phyloP scores from a whole-genome alignment of 345 rosid genomes.

The Schrenkiella parvula region DNA sequence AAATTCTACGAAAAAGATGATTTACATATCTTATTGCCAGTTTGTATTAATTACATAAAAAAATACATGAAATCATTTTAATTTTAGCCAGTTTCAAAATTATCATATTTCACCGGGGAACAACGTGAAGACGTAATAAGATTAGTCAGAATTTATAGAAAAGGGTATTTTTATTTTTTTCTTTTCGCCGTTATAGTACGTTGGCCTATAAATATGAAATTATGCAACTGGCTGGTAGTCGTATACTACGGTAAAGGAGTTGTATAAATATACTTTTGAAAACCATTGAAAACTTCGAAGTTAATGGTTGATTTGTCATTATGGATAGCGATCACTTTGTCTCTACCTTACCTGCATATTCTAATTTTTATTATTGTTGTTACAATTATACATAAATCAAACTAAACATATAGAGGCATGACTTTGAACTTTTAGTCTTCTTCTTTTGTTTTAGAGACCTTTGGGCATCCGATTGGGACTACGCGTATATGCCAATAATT shows the following conservation, averaged over 20 bases:
- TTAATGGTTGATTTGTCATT: constrained; percentile 12
- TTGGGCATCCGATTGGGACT: background rate
- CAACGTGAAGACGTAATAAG: background rate
- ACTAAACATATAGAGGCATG: constrained; percentile 3
- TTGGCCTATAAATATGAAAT: no score
- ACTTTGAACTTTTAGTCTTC: background rate
- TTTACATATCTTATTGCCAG: no score
- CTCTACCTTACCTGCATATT: background rate
- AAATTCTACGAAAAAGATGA: background rate
- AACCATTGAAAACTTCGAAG: background rate
- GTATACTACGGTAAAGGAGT: background rate
- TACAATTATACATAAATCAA: background rate
- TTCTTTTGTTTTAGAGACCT: background rate
- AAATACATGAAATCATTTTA: no score
- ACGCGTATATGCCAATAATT: constrained; percentile 7
- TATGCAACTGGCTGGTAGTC: constrained; percentile 1
- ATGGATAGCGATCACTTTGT: constrained; percentile 17
- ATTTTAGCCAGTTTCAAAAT: background rate
- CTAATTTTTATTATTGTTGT: background rate
- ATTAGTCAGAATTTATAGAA: background rate
- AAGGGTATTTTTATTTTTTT: background rate
- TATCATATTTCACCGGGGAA: background rate
- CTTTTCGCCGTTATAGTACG: no score
- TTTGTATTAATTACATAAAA: no score
- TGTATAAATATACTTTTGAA: background rate